Conservation (phyloP, 768 basidiomycete species). For the Gyrodon lividus region DNA sequence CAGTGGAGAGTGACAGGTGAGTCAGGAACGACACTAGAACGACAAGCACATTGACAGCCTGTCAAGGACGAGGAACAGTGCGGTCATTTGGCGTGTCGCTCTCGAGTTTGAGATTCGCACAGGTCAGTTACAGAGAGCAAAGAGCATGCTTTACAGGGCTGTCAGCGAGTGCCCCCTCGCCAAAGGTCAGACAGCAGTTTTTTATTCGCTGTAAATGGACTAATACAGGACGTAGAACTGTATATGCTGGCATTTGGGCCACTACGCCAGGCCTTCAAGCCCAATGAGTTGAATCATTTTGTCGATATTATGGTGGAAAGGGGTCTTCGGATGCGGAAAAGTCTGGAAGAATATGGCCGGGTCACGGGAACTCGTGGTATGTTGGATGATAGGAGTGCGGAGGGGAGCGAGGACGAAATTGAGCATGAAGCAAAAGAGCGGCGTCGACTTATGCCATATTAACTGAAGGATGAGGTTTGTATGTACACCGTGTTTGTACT, state of each 20-base stretch:
- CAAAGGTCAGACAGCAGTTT: conserved; percentile 51
- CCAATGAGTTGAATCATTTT: conserved; percentile 56
- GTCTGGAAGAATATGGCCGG: conserved; percentile 48
- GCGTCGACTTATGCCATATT: conserved; percentile 65
- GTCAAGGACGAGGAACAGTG: conserved; percentile 61
- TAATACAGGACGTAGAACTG: conserved; percentile 46
- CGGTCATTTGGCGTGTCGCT: conserved; percentile 69
- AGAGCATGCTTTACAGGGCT: conserved; percentile 71
- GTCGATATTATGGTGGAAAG: conserved; percentile 78
- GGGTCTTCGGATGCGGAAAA: conserved; percentile 60
- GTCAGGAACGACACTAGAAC: conserved; percentile 12
- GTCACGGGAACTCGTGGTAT: conserved; percentile 21
- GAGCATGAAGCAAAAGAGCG: conserved; percentile 59
- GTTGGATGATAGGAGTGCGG: conserved; percentile 23
- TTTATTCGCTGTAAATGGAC: conserved; percentile 5
- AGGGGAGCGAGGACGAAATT: conserved; percentile 49
- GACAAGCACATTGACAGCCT: conserved; percentile 6
- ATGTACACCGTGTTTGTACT: background rate
- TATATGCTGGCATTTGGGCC: conserved; percentile 78
- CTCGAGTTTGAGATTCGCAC: conserved; percentile 75
- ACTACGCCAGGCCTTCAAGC: conserved; percentile 60
- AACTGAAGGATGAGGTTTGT: no score
- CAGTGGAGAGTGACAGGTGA: conserved; percentile 68
- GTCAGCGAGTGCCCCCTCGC: conserved; percentile 70
- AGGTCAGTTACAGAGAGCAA: conserved; percentile 59